Percentiles rank a stretch among this genome's conserved stretches.
These are phyloP conservation scores for Purpureocillium takamizusanense DNA, from an alignment of 2,329 filamentous ascomycete genomes.

Conservation along the genomic window DNA sequence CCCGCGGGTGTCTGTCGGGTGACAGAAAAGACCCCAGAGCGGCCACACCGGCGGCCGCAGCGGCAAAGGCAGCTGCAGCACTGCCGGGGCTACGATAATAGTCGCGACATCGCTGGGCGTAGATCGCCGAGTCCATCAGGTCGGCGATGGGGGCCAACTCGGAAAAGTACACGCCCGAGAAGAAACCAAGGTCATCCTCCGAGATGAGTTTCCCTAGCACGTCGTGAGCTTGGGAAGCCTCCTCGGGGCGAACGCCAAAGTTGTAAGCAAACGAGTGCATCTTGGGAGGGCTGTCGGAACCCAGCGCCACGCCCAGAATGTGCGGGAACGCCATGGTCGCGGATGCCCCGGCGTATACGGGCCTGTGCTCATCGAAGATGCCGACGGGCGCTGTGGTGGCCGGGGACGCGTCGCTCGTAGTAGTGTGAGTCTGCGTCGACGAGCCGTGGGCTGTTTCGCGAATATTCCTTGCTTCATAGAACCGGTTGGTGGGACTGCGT, in stretches of 20 bases:
- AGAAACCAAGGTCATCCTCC: constrained; percentile 9
- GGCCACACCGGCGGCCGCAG: constrained; percentile 12
- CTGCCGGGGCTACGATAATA: constrained; percentile 9
- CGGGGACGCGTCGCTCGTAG: constrained; percentile 1
- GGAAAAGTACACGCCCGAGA: constrained; percentile 10
- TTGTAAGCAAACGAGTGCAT: constrained; percentile 12
- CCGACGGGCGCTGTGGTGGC: not conserved
- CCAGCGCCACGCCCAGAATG: constrained; percentile 8
- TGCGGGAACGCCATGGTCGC: constrained; percentile 13
- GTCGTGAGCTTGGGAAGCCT: constrained; percentile 5
- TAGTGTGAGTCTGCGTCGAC: constrained; percentile 3
- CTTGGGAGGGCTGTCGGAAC: constrained; percentile 10
- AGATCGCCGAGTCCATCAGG: constrained; percentile 7
- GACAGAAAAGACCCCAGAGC: constrained; percentile 15
- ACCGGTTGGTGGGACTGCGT: not conserved
- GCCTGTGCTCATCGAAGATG: constrained; percentile 12
- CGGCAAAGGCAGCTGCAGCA: constrained; percentile 9
- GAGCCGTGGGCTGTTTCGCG: constrained; percentile 5
- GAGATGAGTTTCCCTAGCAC: constrained; percentile 10
- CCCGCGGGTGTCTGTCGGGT: constrained; percentile 8
- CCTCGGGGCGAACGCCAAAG: constrained; percentile 13
- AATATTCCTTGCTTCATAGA: not conserved
- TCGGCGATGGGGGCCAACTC: constrained; percentile 10
- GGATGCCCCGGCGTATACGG: constrained; percentile 10
- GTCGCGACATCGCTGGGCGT: constrained; percentile 8